Conservation (phyloP, 73 alveolate genomes). For the Tetrahymena elliotti region DNA sequence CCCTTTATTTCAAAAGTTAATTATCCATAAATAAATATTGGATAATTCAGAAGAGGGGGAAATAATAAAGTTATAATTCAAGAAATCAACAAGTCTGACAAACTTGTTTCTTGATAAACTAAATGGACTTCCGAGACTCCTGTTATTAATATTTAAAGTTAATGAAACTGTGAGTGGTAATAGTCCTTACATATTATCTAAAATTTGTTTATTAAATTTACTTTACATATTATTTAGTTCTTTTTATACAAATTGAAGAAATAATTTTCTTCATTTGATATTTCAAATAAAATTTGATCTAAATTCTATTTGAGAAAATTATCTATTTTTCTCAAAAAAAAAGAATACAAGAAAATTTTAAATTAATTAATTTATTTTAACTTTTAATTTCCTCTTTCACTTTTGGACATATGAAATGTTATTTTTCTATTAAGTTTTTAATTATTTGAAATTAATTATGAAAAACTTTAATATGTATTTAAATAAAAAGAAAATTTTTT, state of each 20-base stretch:
- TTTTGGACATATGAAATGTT: no score
- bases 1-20: neutral
- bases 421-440: no score
- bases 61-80: neutral
- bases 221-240: neutral
- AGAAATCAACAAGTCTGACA: neutral
- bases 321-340: no score
- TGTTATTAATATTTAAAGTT: neutral
- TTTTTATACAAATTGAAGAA: neutral
- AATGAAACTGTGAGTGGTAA: neutral
- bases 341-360: no score
- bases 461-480: no score
- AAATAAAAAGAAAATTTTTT: no score
- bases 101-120: neutral
- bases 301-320: no score
- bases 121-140: slow-evolving; percentile 1
- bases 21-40: neutral
- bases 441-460: no score
- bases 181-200: neutral
- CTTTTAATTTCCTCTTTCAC: no score
- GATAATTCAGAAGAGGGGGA: neutral
- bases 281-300: no score
- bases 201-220: neutral
- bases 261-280: no score
- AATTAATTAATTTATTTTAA: no score